phyloP scores from a whole-genome alignment of 179 eudicot genomes.

The Silene vulgaris region DNA sequence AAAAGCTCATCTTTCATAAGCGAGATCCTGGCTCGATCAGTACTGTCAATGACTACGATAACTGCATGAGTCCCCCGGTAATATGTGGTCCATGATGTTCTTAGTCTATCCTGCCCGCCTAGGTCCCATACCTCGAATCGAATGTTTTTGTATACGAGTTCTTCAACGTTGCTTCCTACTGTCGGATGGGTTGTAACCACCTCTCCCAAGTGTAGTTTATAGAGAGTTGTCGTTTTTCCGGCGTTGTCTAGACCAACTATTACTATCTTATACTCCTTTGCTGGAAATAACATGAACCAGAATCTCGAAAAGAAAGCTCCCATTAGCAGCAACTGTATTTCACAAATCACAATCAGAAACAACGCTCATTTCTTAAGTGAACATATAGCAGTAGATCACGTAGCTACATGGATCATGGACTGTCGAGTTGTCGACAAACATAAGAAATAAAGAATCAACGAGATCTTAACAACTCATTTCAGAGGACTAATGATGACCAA shows the following conservation, averaged over 20 bases:
- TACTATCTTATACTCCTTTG: slow-evolving; percentile 92
- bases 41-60: slow-evolving; percentile 92
- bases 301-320: slow-evolving; percentile 82
- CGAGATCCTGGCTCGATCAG: slow-evolving; percentile 82
- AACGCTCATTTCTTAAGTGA: not conserved
- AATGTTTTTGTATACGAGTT: slow-evolving; percentile 90
- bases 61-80: slow-evolving; percentile 97
- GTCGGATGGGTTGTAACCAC: slow-evolving; percentile 97
- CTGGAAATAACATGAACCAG: slow-evolving; percentile 99
- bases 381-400: not conserved
- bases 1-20: slow-evolving; percentile 89
- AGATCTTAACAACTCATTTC: not conserved
- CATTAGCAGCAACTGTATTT: slow-evolving; percentile 39
- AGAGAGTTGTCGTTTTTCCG: slow-evolving; percentile 96
- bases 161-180: slow-evolving; percentile 98
- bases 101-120: slow-evolving; percentile 93
- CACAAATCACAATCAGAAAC: slow-evolving; percentile 3
- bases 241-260: slow-evolving; percentile 98
- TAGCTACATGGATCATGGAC: not conserved
- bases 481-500: not conserved
- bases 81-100: slow-evolving; percentile 96
- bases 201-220: slow-evolving; percentile 91
- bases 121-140: slow-evolving; percentile 99
- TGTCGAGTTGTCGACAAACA: too few relatives aligned
- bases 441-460: not conserved